Percentiles rank a stretch among this genome's conserved stretches.
These are phyloP conservation scores for Nothophytophthora sp. DNA, from an alignment of 352 stramenopile genomes.

Conservation along the genomic window DNA sequence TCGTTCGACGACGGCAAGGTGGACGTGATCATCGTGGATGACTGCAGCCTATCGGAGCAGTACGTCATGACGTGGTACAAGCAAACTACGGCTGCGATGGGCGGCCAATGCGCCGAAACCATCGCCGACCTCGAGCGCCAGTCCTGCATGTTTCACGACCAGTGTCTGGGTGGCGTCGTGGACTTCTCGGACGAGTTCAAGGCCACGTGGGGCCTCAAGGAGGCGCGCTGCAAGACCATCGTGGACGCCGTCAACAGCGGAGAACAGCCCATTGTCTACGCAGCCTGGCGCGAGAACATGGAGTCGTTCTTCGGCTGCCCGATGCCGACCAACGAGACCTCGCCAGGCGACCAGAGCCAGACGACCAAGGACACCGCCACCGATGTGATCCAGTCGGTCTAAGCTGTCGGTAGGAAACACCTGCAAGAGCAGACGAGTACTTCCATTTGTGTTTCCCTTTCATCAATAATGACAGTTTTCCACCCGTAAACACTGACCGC, in stretches of 20 bases:
- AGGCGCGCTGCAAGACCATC: conserved; percentile 37
- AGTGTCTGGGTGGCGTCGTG: conserved; percentile 35
- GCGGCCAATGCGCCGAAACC: conserved; percentile 23
- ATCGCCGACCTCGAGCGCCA: conserved; percentile 48
- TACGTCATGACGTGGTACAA: conserved; percentile 36
- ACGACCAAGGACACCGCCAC: not conserved
- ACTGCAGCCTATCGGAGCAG: conserved; percentile 23
- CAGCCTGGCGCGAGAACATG: conserved; percentile 32
- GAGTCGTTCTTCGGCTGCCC: conserved; percentile 37
- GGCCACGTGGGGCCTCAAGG: conserved; percentile 24
- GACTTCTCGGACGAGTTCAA: conserved; percentile 50
- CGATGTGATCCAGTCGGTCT: not conserved
- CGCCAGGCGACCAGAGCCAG: not conserved
- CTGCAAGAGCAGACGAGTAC: too few species aligned
- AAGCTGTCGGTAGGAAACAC: too few species aligned
- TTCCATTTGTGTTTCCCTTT: not conserved
- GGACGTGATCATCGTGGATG: conserved; percentile 29
- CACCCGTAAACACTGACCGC: conserved; percentile 2
- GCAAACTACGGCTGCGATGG: conserved; percentile 22
- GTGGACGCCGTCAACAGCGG: conserved; percentile 32
- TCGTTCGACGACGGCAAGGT: conserved; percentile 14
- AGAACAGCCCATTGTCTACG: conserved; percentile 22
- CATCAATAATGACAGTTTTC: not conserved
- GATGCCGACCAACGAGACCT: conserved; percentile 2
- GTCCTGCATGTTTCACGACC: conserved; percentile 41